These are phyloP conservation scores for Cutaneotrichosporon cavernicola DNA, from an alignment of 1,284 basidiomycete genomes.

Conservation along the genomic window DNA sequence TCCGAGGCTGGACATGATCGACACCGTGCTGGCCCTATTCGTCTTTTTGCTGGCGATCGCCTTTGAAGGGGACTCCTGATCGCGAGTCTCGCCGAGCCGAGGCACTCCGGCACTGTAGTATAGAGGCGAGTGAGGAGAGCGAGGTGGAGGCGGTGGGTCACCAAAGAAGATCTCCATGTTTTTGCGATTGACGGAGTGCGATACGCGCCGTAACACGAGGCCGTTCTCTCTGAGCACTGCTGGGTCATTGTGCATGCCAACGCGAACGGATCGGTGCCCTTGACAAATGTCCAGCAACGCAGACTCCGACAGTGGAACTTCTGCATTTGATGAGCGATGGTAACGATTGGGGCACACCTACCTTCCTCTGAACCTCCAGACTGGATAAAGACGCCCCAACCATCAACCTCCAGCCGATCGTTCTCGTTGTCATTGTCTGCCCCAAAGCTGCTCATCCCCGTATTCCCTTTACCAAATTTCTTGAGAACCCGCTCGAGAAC, in stretches of 20 bases:
- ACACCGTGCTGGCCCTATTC: conserved; percentile 90
- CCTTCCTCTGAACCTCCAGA: conserved; percentile 62
- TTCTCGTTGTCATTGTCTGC: conserved; percentile 56
- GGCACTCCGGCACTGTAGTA: conserved; percentile 40
- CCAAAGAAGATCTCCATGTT: conserved; percentile 62
- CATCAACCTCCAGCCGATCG: conserved; percentile 69
- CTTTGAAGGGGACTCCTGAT: conserved; percentile 4
- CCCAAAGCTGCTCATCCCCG: conserved; percentile 37
- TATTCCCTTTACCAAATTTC: conserved; percentile 73
- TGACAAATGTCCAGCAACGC: conserved; percentile 84
- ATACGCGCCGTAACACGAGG: conserved; percentile 64
- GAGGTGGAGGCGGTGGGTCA: conserved; percentile 56
- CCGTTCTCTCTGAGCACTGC: conserved; percentile 66
- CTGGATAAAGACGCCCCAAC: conserved; percentile 76
- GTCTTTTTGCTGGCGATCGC: conserved; percentile 59
- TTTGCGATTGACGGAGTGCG: conserved; percentile 57
- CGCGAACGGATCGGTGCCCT: conserved; percentile 65
- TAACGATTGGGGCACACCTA: conserved; percentile 43
- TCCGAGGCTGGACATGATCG: conserved; percentile 87
- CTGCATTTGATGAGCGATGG: conserved; percentile 47
- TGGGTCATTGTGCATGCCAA: conserved; percentile 10
- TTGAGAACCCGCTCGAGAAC: conserved; percentile 80
- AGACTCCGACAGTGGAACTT: conserved; percentile 72
- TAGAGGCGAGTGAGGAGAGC: conserved; percentile 55
- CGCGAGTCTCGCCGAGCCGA: conserved; percentile 26